Evolutionary conservation across 164 flowering plant species (phyloP).

Genomic region (Nelumbo lutea): DNA sequence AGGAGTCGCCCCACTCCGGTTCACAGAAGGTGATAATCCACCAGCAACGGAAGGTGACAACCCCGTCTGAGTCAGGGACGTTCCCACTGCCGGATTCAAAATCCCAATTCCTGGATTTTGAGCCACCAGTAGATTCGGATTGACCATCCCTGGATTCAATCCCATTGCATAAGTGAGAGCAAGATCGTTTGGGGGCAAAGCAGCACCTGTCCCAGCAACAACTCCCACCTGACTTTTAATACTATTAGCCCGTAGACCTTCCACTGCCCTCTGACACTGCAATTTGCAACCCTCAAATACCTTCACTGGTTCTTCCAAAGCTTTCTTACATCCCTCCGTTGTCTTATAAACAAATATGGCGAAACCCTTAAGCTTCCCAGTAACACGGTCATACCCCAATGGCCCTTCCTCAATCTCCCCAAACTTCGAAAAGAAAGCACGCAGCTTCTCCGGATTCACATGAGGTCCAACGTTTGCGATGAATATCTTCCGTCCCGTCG

Average conservation of each 20-base stretch:
- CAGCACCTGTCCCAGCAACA: slow-evolving; percentile 1
- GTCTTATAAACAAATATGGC: slow-evolving; percentile 37
- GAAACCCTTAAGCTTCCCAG: slow-evolving; percentile 39
- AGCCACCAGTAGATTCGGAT: slow-evolving; percentile 19
- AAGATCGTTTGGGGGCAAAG: slow-evolving; percentile 14
- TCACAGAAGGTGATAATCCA: slow-evolving; percentile 21
- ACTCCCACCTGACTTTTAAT: slow-evolving; percentile 1
- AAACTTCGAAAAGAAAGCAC: slow-evolving; percentile 25
- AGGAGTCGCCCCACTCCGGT: slow-evolving; percentile 12
- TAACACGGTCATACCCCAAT: slow-evolving; percentile 22
- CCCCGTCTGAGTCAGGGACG: slow-evolving; percentile 7
- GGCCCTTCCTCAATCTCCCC: slow-evolving; percentile 53
- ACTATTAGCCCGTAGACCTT: slow-evolving; percentile 11
- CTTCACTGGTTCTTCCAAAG: slow-evolving; percentile 38
- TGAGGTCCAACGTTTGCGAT: slow-evolving; percentile 28
- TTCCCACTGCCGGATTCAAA: slow-evolving; percentile 13
- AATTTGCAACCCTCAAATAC: slow-evolving; percentile 28
- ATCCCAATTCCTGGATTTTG: slow-evolving; percentile 25
- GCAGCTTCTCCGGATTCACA: slow-evolving; percentile 23
- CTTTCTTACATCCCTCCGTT: slow-evolving; percentile 31
- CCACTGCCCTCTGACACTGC: slow-evolving; percentile 30
- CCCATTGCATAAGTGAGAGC: slow-evolving; percentile 16
- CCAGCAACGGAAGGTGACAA: slow-evolving; percentile 12
- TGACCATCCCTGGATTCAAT: slow-evolving; percentile 25
- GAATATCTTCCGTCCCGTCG: slow-evolving; percentile 27